These are phyloP conservation scores for Hamiltosporidium magnivora DNA, from an alignment of 371 early-diverging fungal species.

Conservation along the genomic window DNA sequence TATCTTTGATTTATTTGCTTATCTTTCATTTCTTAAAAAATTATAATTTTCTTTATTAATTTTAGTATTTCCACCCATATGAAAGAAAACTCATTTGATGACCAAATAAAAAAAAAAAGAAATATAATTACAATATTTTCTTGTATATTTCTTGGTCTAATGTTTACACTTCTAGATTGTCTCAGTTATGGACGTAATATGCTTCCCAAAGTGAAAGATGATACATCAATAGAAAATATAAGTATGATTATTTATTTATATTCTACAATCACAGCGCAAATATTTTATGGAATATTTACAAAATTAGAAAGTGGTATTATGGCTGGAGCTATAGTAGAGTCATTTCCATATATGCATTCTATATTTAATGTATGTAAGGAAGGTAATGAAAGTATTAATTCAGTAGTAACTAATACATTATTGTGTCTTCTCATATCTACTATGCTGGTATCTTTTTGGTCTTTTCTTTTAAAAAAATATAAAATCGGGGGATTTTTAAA, in stretches of 20 bases:
- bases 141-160: neutral
- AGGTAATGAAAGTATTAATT: neutral
- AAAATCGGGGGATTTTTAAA: neutral
- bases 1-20: too few species aligned
- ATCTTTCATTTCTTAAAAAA: too few species aligned
- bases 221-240: neutral
- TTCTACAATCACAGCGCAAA: neutral
- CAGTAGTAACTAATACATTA: neutral
- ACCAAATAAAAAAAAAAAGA: too few species aligned
- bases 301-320: conserved; percentile 1
- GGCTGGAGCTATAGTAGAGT: neutral
- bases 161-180: neutral
- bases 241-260: neutral
- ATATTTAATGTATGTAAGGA: neutral
- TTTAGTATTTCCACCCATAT: too few species aligned
- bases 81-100: too few species aligned
- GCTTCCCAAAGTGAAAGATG: neutral
- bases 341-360: neutral
- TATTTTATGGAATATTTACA: neutral
- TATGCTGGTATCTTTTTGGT: neutral
- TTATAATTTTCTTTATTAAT: too few species aligned
- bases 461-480: neutral
- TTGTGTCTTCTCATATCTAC: neutral
- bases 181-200: neutral
- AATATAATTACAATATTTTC: neutral